A percentile compares a stretch with the other conserved stretches of the same genome.
Conservation (phyloP, 2,329 filamentous ascomycete genomes). For the Zasmidium citrigriseum region DNA sequence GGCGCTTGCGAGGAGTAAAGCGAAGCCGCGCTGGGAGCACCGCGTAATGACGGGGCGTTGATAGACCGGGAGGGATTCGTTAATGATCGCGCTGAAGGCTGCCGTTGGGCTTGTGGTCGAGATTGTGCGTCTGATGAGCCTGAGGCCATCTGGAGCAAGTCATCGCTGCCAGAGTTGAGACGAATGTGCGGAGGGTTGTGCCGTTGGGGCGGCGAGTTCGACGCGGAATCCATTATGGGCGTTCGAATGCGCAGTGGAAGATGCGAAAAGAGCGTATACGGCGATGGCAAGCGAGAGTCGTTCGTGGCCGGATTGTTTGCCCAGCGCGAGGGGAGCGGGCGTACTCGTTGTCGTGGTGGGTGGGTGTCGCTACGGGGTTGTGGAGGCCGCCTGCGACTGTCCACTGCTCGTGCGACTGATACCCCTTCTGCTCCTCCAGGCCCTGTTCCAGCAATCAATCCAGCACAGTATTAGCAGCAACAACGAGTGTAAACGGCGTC, state of each 20-base stretch:
- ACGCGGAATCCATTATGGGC: constrained; percentile 20
- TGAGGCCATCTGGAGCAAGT: constrained; percentile 47
- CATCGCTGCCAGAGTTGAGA: constrained; percentile 62
- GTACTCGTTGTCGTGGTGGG: neutral
- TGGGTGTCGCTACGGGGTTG: neutral
- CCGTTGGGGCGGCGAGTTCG: constrained; percentile 27
- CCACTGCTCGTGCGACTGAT: neutral
- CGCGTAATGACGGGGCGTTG: constrained; percentile 36
- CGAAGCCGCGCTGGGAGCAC: constrained; percentile 21
- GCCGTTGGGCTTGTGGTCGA: constrained; percentile 42
- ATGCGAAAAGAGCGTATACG: neutral
- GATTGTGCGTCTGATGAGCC: constrained; percentile 18
- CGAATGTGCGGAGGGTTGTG: constrained; percentile 59
- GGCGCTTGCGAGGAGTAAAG: constrained; percentile 30
- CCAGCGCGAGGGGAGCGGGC: neutral
- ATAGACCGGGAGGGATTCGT: constrained; percentile 39
- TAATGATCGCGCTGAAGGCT: constrained; percentile 47
- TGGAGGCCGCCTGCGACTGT: neutral
- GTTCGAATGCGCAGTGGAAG: neutral
- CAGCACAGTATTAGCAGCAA: neutral
- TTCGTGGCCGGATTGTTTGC: too few relatives aligned
- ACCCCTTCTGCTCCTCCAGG: neutral
- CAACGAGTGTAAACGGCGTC: neutral
- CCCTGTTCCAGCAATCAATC: neutral
- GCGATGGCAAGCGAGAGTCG: neutral